A percentile compares a stretch with the other conserved stretches of the same genome.
These are phyloP conservation scores for Asterophora lycoperdoides DNA, from an alignment of 768 basidiomycete species.

Conservation along the genomic window DNA sequence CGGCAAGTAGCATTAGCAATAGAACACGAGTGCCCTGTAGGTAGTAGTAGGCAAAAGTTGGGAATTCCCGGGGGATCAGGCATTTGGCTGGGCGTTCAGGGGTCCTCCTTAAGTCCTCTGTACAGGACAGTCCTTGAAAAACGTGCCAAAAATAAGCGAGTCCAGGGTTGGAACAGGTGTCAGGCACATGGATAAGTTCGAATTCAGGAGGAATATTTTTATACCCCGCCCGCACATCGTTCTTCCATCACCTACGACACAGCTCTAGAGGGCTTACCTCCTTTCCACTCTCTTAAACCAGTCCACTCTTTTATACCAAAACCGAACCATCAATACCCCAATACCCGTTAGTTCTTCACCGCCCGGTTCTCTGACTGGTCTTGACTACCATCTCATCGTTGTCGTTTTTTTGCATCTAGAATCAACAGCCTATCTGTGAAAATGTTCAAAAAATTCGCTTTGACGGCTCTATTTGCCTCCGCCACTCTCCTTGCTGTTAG, in stretches of 20 bases:
- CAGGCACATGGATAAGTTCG: too few species aligned
- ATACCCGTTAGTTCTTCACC: slow-evolving; percentile 4
- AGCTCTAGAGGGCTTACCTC: neutral
- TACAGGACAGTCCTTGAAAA: too few species aligned
- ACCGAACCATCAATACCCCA: slow-evolving; percentile 3
- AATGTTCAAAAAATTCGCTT: slow-evolving; percentile 37
- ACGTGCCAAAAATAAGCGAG: neutral
- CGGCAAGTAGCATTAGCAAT: too few species aligned
- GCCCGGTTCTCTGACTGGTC: slow-evolving; percentile 4
- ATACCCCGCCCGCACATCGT: slow-evolving; percentile 6
- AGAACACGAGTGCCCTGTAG: too few species aligned
- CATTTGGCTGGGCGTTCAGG: too few species aligned
- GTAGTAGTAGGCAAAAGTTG: too few species aligned
- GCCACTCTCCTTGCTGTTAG: slow-evolving; percentile 32
- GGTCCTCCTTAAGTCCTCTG: too few species aligned
- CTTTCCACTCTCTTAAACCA: slow-evolving; percentile 7
- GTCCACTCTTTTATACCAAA: slow-evolving; percentile 12
- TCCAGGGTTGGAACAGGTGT: too few species aligned
- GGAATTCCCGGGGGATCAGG: too few species aligned
- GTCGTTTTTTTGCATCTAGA: neutral
- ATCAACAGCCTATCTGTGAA: slow-evolving; percentile 6
- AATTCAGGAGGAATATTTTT: too few species aligned
- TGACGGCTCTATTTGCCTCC: slow-evolving; percentile 35
- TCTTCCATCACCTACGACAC: neutral
- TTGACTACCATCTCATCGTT: slow-evolving; percentile 12